phyloP scores from a whole-genome alignment of 768 basidiomycete species.

The Thelephora ganbajun region DNA sequence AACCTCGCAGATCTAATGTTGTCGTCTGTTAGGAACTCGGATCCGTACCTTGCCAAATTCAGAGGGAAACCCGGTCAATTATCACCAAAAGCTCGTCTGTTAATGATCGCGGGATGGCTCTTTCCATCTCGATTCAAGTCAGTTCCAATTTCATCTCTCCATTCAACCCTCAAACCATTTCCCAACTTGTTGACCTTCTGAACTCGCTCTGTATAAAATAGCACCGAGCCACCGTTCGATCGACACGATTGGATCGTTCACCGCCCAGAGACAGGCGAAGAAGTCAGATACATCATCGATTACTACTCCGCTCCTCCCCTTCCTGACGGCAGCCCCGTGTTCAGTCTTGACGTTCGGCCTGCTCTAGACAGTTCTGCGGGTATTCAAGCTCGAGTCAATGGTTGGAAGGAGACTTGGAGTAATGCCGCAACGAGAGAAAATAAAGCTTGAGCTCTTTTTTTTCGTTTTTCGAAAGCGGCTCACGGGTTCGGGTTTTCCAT shows the following conservation, averaged over 20 bases:
- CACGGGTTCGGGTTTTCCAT: too few species aligned
- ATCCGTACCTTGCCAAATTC: slow-evolving; percentile 69
- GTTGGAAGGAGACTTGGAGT: slow-evolving; percentile 14
- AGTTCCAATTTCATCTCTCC: slow-evolving; percentile 14
- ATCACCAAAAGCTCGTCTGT: slow-evolving; percentile 87
- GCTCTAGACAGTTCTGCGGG: slow-evolving; percentile 80
- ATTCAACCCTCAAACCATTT: not conserved
- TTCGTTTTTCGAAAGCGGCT: too few species aligned
- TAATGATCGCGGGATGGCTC: slow-evolving; percentile 77
- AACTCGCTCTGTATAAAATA: slow-evolving; percentile 16
- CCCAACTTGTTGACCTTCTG: not conserved
- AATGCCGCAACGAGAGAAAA: not conserved
- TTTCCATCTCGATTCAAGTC: slow-evolving; percentile 87
- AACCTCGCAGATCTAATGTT: not conserved
- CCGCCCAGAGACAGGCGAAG: slow-evolving; percentile 62
- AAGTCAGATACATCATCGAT: slow-evolving; percentile 94
- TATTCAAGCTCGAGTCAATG: slow-evolving; percentile 38
- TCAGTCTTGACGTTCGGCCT: slow-evolving; percentile 89
- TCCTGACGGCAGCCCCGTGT: slow-evolving; percentile 85
- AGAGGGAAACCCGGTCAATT: slow-evolving; percentile 85
- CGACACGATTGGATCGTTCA: slow-evolving; percentile 91
- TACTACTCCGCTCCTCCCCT: slow-evolving; percentile 92
- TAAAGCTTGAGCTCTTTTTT: too few species aligned
- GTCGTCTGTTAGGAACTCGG: slow-evolving; percentile 38
- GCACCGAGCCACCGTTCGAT: slow-evolving; percentile 89